phyloP scores from a whole-genome alignment of 176 grass and related monocot species.

The Zoysia japonica region DNA sequence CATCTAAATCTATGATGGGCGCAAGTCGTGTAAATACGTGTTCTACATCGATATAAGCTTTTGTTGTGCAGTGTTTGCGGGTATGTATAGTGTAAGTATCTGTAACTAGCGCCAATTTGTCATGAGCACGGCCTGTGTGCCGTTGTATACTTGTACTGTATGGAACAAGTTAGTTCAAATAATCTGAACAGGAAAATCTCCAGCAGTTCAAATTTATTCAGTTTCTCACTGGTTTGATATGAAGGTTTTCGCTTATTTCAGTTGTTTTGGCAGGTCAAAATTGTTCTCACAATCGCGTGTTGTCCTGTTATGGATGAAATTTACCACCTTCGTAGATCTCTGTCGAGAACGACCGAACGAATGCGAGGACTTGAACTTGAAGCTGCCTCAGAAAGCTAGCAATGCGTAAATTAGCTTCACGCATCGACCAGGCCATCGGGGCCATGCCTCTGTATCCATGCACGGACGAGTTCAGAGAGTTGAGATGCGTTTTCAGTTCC shows the following conservation, averaged over 20 bases:
- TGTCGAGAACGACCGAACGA: too few relatives aligned
- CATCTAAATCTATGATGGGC: background rate
- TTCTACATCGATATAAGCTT: background rate
- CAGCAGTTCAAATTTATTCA: background rate
- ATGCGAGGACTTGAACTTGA: too few relatives aligned
- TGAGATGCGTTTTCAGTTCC: background rate
- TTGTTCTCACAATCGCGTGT: background rate
- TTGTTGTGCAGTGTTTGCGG: constrained; percentile 20
- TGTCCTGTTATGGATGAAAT: too few relatives aligned
- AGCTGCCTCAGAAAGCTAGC: too few relatives aligned
- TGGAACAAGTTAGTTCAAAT: constrained; percentile 13
- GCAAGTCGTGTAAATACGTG: constrained; percentile 50
- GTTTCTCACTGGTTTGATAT: background rate
- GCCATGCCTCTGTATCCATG: background rate
- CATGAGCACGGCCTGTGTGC: background rate
- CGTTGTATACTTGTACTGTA: constrained; percentile 36
- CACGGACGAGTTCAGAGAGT: constrained; percentile 34
- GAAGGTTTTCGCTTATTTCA: background rate
- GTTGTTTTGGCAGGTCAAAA: background rate
- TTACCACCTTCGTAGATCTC: too few relatives aligned
- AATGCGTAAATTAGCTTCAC: background rate
- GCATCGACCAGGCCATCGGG: background rate
- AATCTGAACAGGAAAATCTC: background rate
- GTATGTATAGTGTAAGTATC: constrained; percentile 43
- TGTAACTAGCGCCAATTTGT: constrained; percentile 37